Percentiles rank a stretch among this genome's conserved stretches.
Conservation (phyloP, 2,329 filamentous ascomycete genomes). For the Penicillium sp. region DNA sequence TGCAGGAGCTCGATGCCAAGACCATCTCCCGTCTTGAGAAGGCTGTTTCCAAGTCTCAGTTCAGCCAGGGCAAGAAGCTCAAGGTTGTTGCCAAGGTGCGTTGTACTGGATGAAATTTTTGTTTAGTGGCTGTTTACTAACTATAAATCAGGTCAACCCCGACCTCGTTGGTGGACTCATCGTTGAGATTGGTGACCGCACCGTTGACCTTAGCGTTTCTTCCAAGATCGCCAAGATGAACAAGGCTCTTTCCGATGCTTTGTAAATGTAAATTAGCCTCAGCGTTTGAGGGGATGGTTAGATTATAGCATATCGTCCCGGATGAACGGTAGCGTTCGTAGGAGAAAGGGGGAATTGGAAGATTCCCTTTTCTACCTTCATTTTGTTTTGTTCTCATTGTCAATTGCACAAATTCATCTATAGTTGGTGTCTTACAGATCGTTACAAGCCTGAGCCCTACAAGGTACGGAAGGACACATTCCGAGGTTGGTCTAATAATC, state of each 20-base stretch:
- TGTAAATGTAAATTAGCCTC: slow-evolving; percentile 65
- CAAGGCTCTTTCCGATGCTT: slow-evolving; percentile 93
- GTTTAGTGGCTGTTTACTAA: neutral
- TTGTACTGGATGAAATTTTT: slow-evolving; percentile 6
- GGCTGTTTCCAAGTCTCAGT: slow-evolving; percentile 84
- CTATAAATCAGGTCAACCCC: slow-evolving; percentile 69
- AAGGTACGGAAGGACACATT: neutral
- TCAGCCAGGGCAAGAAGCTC: slow-evolving; percentile 92
- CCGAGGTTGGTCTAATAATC: neutral
- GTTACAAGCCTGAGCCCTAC: neutral
- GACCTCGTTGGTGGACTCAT: slow-evolving; percentile 91
- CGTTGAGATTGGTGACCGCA: slow-evolving; percentile 95
- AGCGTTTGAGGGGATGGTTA: slow-evolving; percentile 20
- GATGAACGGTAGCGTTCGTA: slow-evolving; percentile 26
- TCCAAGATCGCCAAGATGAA: slow-evolving; percentile 97
- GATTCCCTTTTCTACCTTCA: slow-evolving; percentile 10
- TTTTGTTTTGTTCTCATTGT: slow-evolving; percentile 25
- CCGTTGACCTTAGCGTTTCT: slow-evolving; percentile 95
- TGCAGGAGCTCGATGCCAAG: slow-evolving; percentile 78
- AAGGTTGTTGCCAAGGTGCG: slow-evolving; percentile 88
- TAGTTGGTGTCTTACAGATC: neutral
- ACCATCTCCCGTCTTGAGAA: slow-evolving; percentile 81
- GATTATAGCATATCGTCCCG: slow-evolving; percentile 23
- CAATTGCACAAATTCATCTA: slow-evolving; percentile 23
- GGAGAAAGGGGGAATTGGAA: slow-evolving; percentile 4